Percentiles rank a stretch among this genome's conserved stretches.
These are phyloP conservation scores for Blastocystis sp. DNA, from an alignment of 352 stramenopile genomes.

Conservation along the genomic window DNA sequence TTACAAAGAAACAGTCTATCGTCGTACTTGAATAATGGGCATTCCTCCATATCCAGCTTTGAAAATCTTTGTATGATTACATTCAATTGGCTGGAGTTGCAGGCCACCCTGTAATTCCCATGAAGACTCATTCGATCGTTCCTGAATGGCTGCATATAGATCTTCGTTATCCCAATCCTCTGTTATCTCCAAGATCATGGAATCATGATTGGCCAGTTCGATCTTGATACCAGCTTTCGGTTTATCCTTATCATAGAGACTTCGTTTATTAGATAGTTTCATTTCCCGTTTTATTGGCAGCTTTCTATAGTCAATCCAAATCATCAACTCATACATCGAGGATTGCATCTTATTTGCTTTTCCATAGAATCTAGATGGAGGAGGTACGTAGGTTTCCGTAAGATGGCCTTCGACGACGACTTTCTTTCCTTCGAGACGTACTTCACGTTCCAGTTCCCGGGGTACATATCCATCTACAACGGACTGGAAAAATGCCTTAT, in stretches of 20 bases:
- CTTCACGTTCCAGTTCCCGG: background rate
- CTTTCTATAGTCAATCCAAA: background rate
- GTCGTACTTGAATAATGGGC: background rate
- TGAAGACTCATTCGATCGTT: background rate
- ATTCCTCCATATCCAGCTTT: background rate
- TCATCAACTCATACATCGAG: background rate
- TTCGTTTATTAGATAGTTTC: background rate
- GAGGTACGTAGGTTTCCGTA: background rate
- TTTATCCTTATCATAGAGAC: background rate
- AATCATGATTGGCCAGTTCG: background rate
- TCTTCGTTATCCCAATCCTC: constrained; percentile 30
- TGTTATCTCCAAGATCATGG: background rate
- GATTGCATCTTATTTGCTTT: background rate
- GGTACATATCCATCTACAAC: background rate
- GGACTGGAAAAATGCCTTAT: background rate
- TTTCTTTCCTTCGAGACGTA: background rate
- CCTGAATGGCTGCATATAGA: background rate
- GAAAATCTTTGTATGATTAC: background rate
- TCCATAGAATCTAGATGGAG: background rate
- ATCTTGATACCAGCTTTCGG: background rate
- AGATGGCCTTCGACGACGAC: background rate
- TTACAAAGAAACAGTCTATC: background rate
- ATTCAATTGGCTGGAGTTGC: background rate
- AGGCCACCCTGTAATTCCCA: background rate
- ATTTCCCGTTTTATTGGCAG: background rate